A percentile compares a stretch with the other conserved stretches of the same genome.
These are phyloP conservation scores for Colletotrichum chlorophyti DNA, from an alignment of 2,329 filamentous ascomycete species.

Conservation along the genomic window DNA sequence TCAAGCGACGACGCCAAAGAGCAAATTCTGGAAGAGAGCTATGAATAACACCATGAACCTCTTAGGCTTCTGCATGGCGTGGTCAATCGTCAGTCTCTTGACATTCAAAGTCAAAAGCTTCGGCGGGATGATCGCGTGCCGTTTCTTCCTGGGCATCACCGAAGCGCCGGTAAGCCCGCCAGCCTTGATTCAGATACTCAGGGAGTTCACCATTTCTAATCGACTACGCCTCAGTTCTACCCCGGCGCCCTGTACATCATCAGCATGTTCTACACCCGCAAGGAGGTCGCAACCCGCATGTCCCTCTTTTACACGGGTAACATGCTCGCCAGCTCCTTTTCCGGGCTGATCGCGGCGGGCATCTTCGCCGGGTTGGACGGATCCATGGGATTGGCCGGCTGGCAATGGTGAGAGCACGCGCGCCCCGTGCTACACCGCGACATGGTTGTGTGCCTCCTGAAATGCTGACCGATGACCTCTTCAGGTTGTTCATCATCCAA, in stretches of 20 bases:
- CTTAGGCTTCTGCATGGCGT: conserved; percentile 32
- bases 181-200: too few species aligned
- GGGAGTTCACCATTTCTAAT: too few species aligned
- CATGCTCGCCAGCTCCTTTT: conserved; percentile 44
- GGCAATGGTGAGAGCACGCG: conserved; percentile 36
- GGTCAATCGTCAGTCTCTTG: conserved; percentile 47
- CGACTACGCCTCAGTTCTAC: conserved; percentile 47
- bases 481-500: conserved; percentile 37
- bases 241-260: conserved; percentile 47
- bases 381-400: conserved; percentile 33
- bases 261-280: conserved; percentile 60
- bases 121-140: conserved; percentile 41
- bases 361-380: conserved; percentile 42
- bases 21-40: too few species aligned
- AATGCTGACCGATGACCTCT: too few species aligned
- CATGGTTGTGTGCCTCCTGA: neutral
- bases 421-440: too few species aligned
- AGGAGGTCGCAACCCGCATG: conserved; percentile 50
- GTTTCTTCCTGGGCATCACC: conserved; percentile 46
- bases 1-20: too few species aligned
- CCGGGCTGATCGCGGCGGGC: conserved; percentile 50
- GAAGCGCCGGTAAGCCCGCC: conserved; percentile 42
- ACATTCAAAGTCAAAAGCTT: conserved; percentile 50
- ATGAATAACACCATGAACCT: too few species aligned
- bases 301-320: conserved; percentile 52